Conservation (phyloP, 192 early-diverging fungal species). For the Bifiguratus adelaidae region DNA sequence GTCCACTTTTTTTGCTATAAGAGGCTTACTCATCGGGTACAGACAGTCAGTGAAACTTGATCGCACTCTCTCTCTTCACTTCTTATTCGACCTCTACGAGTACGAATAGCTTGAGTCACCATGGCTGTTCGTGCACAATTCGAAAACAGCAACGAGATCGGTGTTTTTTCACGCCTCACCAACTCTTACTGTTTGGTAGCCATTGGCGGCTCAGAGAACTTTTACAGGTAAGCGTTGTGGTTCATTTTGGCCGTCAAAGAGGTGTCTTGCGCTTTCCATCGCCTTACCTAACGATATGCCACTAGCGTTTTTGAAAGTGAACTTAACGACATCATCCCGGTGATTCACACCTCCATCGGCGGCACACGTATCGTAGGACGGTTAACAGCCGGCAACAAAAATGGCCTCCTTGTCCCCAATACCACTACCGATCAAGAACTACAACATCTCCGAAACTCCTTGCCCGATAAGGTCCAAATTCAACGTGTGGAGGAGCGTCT, state of each 20-base stretch:
- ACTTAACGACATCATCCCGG: constrained; percentile 89
- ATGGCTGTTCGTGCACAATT: constrained; percentile 72
- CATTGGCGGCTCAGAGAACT: constrained; percentile 98
- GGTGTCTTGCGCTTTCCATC: neutral
- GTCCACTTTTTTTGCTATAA: too few species aligned
- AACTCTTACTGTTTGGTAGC: constrained; percentile 98
- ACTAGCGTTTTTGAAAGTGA: constrained; percentile 88
- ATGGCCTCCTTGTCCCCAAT: constrained; percentile 89
- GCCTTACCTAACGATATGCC: neutral
- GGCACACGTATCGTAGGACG: constrained; percentile 96
- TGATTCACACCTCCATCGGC: constrained; percentile 93
- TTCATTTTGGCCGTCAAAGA: neutral
- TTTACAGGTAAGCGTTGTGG: constrained; percentile 68
- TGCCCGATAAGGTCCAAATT: constrained; percentile 86
- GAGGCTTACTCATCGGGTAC: too few species aligned
- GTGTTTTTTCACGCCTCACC: constrained; percentile 94
- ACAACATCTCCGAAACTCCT: constrained; percentile 92
- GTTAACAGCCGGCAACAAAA: constrained; percentile 86
- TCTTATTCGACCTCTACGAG: neutral
- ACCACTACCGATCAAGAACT: constrained; percentile 97
- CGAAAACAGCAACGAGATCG: constrained; percentile 99
- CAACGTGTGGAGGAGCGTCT: constrained; percentile 97
- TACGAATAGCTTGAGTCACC: neutral
- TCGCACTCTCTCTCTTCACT: neutral
- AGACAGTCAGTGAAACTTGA: too few species aligned